Evolutionary conservation across 2,329 filamentous ascomycete genomes (phyloP).

Genomic region (Tricladium varicosporioides): DNA sequence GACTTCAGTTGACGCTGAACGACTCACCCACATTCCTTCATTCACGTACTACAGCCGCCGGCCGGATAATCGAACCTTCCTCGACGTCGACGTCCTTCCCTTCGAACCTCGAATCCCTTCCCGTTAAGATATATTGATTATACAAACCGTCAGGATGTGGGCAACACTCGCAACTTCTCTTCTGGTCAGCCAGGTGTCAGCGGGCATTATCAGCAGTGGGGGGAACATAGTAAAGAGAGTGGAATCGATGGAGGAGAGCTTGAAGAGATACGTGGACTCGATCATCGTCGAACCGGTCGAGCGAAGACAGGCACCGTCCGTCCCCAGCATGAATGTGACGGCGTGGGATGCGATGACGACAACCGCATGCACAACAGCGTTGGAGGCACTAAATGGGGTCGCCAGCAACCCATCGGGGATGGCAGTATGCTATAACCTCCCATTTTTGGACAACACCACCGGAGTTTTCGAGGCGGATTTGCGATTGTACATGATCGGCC

Average conservation of each 20-base stretch:
- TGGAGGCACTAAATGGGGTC: conserved; percentile 51
- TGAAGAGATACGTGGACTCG: conserved; percentile 31
- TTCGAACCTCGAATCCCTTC: background rate
- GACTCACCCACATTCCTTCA: conserved; percentile 20
- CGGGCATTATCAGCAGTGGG: conserved; percentile 23
- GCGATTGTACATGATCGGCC: conserved; percentile 67
- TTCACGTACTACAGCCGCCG: conserved; percentile 22
- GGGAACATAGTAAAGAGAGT: conserved; percentile 25
- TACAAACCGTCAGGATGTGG: conserved; percentile 20
- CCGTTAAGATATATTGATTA: background rate
- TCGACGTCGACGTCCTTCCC: conserved; percentile 1
- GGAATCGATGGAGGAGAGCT: conserved; percentile 25
- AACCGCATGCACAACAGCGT: conserved; percentile 56
- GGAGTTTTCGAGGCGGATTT: conserved; percentile 77
- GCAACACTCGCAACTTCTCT: conserved; percentile 20
- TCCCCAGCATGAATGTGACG: conserved; percentile 43
- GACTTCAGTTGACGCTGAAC: conserved; percentile 12
- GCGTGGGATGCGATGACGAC: conserved; percentile 56
- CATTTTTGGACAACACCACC: conserved; percentile 62
- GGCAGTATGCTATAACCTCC: conserved; percentile 80
- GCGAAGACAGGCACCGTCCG: conserved; percentile 21
- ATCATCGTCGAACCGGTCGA: conserved; percentile 31
- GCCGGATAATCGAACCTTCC: conserved; percentile 20
- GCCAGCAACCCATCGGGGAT: conserved; percentile 73
- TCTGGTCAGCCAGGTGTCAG: conserved; percentile 29